Evolutionary conservation across 2,329 filamentous ascomycete species (phyloP), one percentile per base, ranked within the genome.

Genomic region (Epichloe glyceriae): DNA sequence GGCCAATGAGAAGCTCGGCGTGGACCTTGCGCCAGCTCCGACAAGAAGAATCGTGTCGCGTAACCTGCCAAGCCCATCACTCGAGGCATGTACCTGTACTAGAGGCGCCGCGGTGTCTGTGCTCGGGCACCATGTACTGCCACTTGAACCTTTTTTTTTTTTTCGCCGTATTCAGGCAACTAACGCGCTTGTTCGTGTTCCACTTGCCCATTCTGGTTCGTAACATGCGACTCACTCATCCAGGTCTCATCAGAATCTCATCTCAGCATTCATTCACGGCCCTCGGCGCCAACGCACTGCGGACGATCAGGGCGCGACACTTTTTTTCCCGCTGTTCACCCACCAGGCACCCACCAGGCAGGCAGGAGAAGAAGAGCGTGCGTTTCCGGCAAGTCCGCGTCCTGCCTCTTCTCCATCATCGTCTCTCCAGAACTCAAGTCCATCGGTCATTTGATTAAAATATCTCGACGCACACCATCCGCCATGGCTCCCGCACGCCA

Each of bases 401-500:
- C 43, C 43, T 30, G 30, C 15, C 10, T 34, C 30, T 8, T 46
- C 14, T 26, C n/a, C n/a, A n/a, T n/a, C 19, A 26, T 15, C 44
- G n/a, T 20, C 39, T 26, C 19, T 22, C 37, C 35, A 8, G 12
- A n/a, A 47, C 33, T n/a, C 22, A 42, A 6, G 15, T 40, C 46
- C n/a, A 19, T 45, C n/a, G 3, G 30, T 8, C 10, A 30, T 14
- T 26, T n/a, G 35, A 5, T 20, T 3, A 37, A 10, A 35, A 19
- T 4, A 4, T 22, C 12, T 33, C 37, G 37, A 7, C 35, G 14
- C 43, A 45, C 20, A 46, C 15, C 22, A 22, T 26, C 50, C 57
- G 58, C 46, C 56, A 73, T 73, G 70, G 65, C 70, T 57, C 70
- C 70, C 49, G 58, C 70, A 50, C 68, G 69, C 52, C 67, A 70